Evolutionary conservation across 2,329 filamentous ascomycete species (phyloP).

Genomic region (Didymella exigua): DNA sequence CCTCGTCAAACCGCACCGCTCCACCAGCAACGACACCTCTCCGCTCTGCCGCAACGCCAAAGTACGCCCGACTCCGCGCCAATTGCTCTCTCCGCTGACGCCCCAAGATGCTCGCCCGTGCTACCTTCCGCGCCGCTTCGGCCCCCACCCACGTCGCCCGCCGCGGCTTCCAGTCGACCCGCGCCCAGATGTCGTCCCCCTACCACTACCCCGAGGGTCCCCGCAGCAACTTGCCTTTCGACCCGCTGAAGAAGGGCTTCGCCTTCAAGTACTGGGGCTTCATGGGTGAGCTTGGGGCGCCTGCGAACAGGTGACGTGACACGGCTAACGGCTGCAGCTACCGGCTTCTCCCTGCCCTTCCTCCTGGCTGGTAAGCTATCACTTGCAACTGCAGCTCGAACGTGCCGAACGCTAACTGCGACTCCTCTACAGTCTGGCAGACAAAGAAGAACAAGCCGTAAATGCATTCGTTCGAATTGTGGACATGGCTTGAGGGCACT

Average conservation of each 20-base stretch:
- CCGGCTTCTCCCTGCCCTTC: conserved; percentile 65
- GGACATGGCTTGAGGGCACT: conserved; percentile 24
- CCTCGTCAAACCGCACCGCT: conserved; percentile 19
- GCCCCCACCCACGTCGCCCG: conserved; percentile 72
- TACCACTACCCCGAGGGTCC: conserved; percentile 99
- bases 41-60: conserved; percentile 36
- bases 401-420: conserved; percentile 26
- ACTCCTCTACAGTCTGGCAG: conserved; percentile 63
- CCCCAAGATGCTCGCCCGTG: conserved; percentile 76
- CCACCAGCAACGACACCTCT: conserved; percentile 30
- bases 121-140: conserved; percentile 66
- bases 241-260: conserved; percentile 89
- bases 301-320: conserved; percentile 6
- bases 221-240: conserved; percentile 95
- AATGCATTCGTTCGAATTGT: conserved; percentile 20
- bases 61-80: conserved; percentile 32
- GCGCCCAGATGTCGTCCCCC: conserved; percentile 81
- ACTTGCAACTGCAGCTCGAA: background rate
- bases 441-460: conserved; percentile 64
- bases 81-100: conserved; percentile 46
- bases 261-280: conserved; percentile 81
- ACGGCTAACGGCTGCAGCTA: conserved; percentile 55
- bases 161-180: conserved; percentile 93
- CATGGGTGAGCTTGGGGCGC: conserved; percentile 62
- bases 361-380: conserved; percentile 64